These are phyloP conservation scores for Penicillium sp. DNA, from an alignment of 2,329 filamentous ascomycete species.

Conservation along the genomic window DNA sequence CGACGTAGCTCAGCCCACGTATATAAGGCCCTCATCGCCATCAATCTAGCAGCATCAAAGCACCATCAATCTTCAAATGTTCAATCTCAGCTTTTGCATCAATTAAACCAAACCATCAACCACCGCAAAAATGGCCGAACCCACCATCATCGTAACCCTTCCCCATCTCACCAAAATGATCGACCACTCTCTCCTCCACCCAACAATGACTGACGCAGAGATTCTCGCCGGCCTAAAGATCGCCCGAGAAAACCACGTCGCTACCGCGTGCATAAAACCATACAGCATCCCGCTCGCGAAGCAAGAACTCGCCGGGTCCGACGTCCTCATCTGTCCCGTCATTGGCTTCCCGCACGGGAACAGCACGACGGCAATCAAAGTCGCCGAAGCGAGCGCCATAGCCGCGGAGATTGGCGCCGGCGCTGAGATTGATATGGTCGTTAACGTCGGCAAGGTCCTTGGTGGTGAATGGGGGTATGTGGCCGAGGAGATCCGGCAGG, in stretches of 20 bases:
- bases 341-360: constrained; percentile 67
- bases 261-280: constrained; percentile 64
- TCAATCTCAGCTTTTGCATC: too few relatives aligned
- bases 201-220: constrained; percentile 64
- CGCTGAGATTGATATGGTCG: constrained; percentile 64
- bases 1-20: too few relatives aligned
- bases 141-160: constrained; percentile 39
- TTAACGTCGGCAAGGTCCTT: constrained; percentile 63
- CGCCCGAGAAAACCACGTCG: constrained; percentile 55
- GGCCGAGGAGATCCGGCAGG: constrained; percentile 53
- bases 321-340: constrained; percentile 61
- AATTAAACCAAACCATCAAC: too few relatives aligned
- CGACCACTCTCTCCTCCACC: constrained; percentile 66
- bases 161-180: constrained; percentile 49
- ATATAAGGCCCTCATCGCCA: too few relatives aligned
- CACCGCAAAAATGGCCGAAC: neutral
- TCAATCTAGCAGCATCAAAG: too few relatives aligned
- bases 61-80: too few relatives aligned
- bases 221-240: constrained; percentile 56
- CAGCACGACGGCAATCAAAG: constrained; percentile 59
- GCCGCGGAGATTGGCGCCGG: constrained; percentile 51
- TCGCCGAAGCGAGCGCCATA: constrained; percentile 57
- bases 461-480: constrained; percentile 64
- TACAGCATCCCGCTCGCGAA: constrained; percentile 58
- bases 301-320: constrained; percentile 52